These are phyloP conservation scores for Arachnomyces sp. DNA, from an alignment of 2,329 filamentous ascomycete species.

Conservation along the genomic window DNA sequence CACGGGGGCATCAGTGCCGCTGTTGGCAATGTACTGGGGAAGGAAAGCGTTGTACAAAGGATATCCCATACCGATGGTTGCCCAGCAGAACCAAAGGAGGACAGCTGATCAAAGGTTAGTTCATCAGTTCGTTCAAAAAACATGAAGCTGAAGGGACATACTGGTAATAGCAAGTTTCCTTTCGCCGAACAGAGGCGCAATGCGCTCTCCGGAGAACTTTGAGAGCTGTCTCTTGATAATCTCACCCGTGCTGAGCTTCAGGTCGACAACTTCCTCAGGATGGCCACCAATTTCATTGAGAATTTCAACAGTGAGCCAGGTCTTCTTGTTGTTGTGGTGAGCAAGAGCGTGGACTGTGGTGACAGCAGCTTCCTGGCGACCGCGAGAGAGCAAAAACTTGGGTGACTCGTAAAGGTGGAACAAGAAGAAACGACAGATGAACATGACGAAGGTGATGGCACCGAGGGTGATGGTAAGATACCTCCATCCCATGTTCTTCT, in stretches of 20 bases:
- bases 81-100: constrained; percentile 71
- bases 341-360: constrained; percentile 74
- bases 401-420: constrained; percentile 81
- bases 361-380: constrained; percentile 70
- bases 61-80: constrained; percentile 76
- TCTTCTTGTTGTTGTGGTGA: constrained; percentile 58
- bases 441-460: constrained; percentile 67
- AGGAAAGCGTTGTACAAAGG: constrained; percentile 85
- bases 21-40: constrained; percentile 71
- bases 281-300: constrained; percentile 49
- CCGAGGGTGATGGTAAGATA: constrained; percentile 66
- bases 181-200: constrained; percentile 55
- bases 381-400: constrained; percentile 71
- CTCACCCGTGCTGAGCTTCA: constrained; percentile 36
- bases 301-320: constrained; percentile 68
- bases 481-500: constrained; percentile 65
- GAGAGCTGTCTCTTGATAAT: constrained; percentile 54
- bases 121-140: constrained; percentile 12
- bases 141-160: constrained; percentile 18
- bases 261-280: constrained; percentile 33
- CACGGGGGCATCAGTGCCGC: constrained; percentile 31
- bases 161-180: constrained; percentile 43
- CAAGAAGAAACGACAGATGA: constrained; percentile 66
- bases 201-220: constrained; percentile 60
- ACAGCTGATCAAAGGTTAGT: constrained; percentile 37